Evolutionary conservation across 2,329 filamentous ascomycete genomes (phyloP).

Genomic region (Sporothrix pseudoabietina): DNA sequence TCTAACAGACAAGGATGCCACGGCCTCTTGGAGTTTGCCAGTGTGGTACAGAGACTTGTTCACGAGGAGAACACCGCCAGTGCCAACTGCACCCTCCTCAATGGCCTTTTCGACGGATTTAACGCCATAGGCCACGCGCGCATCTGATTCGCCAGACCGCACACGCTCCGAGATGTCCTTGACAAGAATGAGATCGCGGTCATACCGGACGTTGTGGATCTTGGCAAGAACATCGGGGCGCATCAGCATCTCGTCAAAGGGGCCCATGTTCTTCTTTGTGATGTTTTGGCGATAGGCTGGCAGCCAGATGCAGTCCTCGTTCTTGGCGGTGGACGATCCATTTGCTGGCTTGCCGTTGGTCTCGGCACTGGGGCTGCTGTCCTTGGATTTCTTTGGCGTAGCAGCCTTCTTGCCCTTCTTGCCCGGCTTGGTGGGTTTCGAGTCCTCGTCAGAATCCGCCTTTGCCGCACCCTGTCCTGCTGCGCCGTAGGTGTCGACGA

Average conservation of each 20-base stretch:
- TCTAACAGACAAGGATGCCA: neutral
- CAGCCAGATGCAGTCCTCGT: constrained; percentile 7
- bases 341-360: neutral
- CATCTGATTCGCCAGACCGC: neutral
- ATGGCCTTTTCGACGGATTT: neutral
- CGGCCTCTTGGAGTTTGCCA: neutral
- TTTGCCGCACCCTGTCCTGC: neutral
- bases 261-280: constrained; percentile 3
- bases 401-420: neutral
- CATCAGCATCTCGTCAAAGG: constrained; percentile 20
- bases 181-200: neutral
- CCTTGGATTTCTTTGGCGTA: neutral
- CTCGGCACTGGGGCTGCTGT: neutral
- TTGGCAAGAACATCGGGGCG: constrained; percentile 4
- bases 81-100: neutral
- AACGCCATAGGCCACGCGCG: neutral
- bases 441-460: neutral
- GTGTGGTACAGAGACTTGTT: constrained; percentile 15
- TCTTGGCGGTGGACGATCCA: neutral
- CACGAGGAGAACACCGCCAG: neutral
- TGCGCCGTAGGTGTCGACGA: constrained; percentile 5
- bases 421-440: neutral
- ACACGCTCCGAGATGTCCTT: neutral
- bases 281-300: constrained; percentile 5
- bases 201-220: constrained; percentile 11